Evolutionary conservation across 768 basidiomycete species (phyloP), one percentile per base, ranked within the genome.

Genomic region (Termitomyces sp.): DNA sequence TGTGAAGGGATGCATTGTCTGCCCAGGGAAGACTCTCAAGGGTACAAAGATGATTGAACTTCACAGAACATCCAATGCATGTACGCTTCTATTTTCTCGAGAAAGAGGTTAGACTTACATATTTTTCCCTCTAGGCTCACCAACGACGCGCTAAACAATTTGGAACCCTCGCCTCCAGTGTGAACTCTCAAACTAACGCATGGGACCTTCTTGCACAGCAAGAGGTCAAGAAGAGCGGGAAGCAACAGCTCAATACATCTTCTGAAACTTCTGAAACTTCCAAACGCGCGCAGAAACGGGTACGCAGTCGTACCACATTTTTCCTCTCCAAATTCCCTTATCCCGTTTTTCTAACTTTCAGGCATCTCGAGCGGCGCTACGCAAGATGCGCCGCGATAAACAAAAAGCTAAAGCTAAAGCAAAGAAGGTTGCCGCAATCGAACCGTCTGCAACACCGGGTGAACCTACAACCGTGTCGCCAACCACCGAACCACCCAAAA

Each of bases 1-100:
- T 24, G 67, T 82, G 36, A 79, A 80, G 61, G 79, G 76, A 9
- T 92, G 91, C 67, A 76, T 85, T 8, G 66, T 88, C 5, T 93
- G 91, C 69, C 89, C 87, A 12, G 85, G 84, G 39, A 93, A 89
- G 67, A 66, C 79, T n/a, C 76, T 93, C 40, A 90, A 90, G 67
- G 79, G 80, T 47, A 53, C 62, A 9, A 76, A 74, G 50, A 84
- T 87, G 83, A 73, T 80, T 36, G 71, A 77, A 56, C 70, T 80
- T 14, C 91, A 93, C 69, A 76, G 74, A 57, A 73, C 72, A 10
- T 88, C 89, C 34, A 83, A 80, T 71, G 91, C 83, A 79, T 71
- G 85, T 81, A 71, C 64, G 67, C 59, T 74, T 71, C 61, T 55
- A 32, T 55, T 59, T 44, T 56, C 37, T 40, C 8, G 18, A 45